Conservation (phyloP, 176 grass and related monocot species). For the Carex kokanica region DNA sequence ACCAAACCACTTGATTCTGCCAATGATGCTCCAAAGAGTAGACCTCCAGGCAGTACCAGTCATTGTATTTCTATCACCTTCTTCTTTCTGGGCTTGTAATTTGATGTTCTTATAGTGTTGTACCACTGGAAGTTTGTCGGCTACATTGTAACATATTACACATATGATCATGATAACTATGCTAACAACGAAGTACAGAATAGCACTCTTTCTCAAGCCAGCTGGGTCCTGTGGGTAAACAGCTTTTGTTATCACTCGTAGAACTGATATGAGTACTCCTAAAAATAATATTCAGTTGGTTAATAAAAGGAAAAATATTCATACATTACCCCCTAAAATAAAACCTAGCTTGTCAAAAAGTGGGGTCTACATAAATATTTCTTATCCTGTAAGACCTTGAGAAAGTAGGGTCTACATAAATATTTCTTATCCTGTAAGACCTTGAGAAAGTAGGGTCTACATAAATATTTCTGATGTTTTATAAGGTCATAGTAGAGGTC, state of each 20-base stretch:
- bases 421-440: neutral
- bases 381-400: neutral
- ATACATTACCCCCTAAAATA: neutral
- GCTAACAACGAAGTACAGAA: constrained; percentile 70
- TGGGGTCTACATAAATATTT: too few species aligned
- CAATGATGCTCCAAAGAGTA: constrained; percentile 75
- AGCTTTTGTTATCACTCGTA: constrained; percentile 81
- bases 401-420: too few species aligned
- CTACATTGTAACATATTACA: constrained; percentile 82
- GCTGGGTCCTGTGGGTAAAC: constrained; percentile 67
- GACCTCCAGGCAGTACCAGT: constrained; percentile 69
- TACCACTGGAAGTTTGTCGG: constrained; percentile 51
- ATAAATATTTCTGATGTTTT: neutral
- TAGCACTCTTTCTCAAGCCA: constrained; percentile 74
- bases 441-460: neutral
- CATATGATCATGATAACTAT: constrained; percentile 83
- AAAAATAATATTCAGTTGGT: constrained; percentile 26
- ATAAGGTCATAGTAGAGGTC: neutral
- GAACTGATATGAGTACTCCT: constrained; percentile 79
- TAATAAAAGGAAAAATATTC: neutral
- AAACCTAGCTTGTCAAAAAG: neutral
- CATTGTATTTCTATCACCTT: constrained; percentile 33
- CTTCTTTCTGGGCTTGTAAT: constrained; percentile 55
- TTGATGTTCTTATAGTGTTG: constrained; percentile 79
- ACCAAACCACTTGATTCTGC: constrained; percentile 68